Evolutionary conservation across 306 rosid genomes (phyloP), one percentile per base, ranked within the genome.

Genomic region (Arachis stenosperma): DNA sequence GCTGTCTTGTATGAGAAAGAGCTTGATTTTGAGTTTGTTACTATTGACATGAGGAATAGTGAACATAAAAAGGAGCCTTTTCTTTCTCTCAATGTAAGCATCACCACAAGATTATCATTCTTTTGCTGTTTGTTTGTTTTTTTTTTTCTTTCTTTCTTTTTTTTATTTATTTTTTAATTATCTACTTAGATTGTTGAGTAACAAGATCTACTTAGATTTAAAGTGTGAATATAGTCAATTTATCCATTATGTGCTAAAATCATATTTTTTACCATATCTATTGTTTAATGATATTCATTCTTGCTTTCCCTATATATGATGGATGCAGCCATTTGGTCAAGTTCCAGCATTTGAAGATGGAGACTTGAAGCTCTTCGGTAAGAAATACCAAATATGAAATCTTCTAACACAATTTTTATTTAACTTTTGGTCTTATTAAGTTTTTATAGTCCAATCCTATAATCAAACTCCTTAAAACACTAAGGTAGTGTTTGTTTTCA

Each of bases 301-400:
- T 9, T 73, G 5, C 9, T 40, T 12, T 61, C 42, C 37, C 11
- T 46, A 6, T 43, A 27, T 12, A 14, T 59, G 54, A 15, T 75
- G 78, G 54, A 15, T 75, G 76, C 81, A 90, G 96, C 98, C 98
- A 54, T 90, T 90, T 80, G 94, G 96, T 65, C 93, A 86, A 78
- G 82, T 92, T 81, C 96, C 98, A 27, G 96, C 82, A 1, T 81
- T 86, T 51, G 89, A 88, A 83, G 87, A 88, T 64, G 94, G 89
- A 82, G 90, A 86, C 54, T 75, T 89, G 66, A 76, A 80, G 61
- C 86, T 89, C 65, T 86, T 88, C 65, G 96, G 93, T 92, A 78
- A 51, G 64, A 30, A 4, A 60, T 36, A 84, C 79, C 69, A 3
- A 5, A 8, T 52, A 13, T 9, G 57, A 61, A 11, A 48, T 1